These are phyloP conservation scores for Apostasia shenzhenica DNA, from an alignment of 106 monocot species.

Conservation along the genomic window DNA sequence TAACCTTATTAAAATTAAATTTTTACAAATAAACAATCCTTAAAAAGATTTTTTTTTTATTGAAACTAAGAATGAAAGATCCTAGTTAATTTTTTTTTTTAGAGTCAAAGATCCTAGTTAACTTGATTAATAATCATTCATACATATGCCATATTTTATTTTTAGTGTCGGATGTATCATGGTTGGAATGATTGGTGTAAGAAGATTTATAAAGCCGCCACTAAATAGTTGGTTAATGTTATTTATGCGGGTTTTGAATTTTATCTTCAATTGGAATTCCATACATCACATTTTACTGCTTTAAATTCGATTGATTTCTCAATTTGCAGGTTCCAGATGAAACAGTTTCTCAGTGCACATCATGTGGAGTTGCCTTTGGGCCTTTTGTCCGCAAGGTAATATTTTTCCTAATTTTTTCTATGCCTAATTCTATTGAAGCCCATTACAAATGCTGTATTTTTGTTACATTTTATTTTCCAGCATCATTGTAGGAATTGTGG, in stretches of 20 bases:
- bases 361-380: constrained; percentile 66
- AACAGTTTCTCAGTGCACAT: constrained; percentile 73
- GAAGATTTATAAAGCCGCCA: too few species aligned
- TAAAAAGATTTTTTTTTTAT: too few species aligned
- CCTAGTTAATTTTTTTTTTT: too few species aligned
- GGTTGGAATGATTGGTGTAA: background rate
- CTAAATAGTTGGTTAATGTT: too few species aligned
- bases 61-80: too few species aligned
- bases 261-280: background rate
- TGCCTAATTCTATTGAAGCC: background rate
- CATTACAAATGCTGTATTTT: background rate
- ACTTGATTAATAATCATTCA: too few species aligned
- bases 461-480: constrained; percentile 25
- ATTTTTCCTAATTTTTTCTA: background rate
- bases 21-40: too few species aligned
- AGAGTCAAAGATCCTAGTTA: too few species aligned
- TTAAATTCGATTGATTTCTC: background rate
- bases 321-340: constrained; percentile 82
- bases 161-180: background rate
- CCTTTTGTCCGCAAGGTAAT: constrained; percentile 75
- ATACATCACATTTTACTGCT: too few species aligned
- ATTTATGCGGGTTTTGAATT: background rate
- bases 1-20: too few species aligned
- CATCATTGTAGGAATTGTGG: constrained; percentile 98
- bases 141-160: too few species aligned